Evolutionary conservation across 1,284 basidiomycete species (phyloP).

Genomic region (Malassezia japonica): DNA sequence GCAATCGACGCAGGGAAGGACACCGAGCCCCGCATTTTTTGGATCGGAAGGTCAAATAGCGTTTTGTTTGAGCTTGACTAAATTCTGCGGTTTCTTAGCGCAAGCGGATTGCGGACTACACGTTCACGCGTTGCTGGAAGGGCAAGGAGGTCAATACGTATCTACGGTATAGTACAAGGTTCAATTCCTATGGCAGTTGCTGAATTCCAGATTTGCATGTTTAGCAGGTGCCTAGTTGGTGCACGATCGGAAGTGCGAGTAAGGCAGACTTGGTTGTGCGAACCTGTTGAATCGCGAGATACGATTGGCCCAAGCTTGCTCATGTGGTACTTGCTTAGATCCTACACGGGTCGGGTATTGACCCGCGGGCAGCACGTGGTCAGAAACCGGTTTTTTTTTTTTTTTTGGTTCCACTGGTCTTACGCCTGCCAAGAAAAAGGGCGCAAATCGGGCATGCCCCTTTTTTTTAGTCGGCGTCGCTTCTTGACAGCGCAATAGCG

Average conservation of each 20-base stretch:
- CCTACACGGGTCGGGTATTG: no score
- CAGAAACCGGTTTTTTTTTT: not conserved
- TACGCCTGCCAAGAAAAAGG: no score
- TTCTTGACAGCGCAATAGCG: no score
- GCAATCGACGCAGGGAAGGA: not conserved
- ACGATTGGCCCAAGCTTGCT: not conserved
- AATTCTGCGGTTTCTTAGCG: not conserved
- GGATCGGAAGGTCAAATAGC: no score
- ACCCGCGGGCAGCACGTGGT: not conserved
- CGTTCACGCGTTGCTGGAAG: no score
- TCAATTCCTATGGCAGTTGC: not conserved
- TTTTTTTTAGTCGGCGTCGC: no score
- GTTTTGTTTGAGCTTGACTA: not conserved
- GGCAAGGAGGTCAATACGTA: not conserved
- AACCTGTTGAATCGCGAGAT: not conserved
- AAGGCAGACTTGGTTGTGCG: slow-evolving; percentile 7
- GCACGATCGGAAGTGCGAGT: not conserved
- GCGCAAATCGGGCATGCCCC: no score
- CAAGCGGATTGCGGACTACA: not conserved
- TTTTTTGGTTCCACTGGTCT: no score
- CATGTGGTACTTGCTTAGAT: not conserved
- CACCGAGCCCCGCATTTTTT: not conserved
- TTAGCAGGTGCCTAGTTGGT: no score
- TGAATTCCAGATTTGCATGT: not conserved
- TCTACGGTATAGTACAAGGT: slow-evolving; percentile 3